Percentiles rank a stretch among this genome's conserved stretches.
Conservation (phyloP, 192 early-diverging fungal genomes). For the Backusella tuberculispora region DNA sequence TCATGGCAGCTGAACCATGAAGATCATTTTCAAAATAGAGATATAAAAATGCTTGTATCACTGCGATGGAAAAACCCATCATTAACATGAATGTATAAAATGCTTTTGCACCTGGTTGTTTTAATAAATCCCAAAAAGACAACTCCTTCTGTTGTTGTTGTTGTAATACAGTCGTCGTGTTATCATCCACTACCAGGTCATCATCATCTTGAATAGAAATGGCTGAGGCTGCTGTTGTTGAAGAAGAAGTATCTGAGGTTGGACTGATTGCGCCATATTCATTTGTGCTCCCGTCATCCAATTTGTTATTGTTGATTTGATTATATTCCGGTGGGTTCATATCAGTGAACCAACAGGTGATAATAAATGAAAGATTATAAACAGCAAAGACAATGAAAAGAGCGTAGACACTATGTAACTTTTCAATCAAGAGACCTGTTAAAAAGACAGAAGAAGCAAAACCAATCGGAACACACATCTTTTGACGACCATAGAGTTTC, state of each 20-base stretch:
- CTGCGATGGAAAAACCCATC: constrained; percentile 22
- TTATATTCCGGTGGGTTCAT: neutral
- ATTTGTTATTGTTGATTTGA: neutral
- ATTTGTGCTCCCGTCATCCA: neutral
- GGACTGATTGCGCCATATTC: neutral
- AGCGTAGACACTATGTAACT: constrained; percentile 14
- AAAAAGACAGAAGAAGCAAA: constrained; percentile 24
- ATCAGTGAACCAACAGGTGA: constrained; percentile 2
- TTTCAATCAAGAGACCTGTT: constrained; percentile 13
- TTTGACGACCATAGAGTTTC: constrained; percentile 27
- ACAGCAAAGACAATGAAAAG: constrained; percentile 20
- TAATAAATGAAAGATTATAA: constrained; percentile 14
- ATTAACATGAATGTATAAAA: constrained; percentile 22
- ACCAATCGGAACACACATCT: constrained; percentile 27
- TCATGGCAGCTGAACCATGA: constrained; percentile 20
- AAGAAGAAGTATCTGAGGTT: too few species aligned
- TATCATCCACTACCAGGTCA: neutral
- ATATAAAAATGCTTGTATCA: constrained; percentile 28
- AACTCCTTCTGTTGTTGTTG: neutral
- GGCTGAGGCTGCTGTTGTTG: too few species aligned
- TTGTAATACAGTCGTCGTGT: neutral
- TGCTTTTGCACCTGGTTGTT: neutral
- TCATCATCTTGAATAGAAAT: neutral
- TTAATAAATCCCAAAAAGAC: constrained; percentile 24
- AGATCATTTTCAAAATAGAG: constrained; percentile 32